phyloP scores from a whole-genome alignment of 306 rosid species.

The Canavalia ensiformis region DNA sequence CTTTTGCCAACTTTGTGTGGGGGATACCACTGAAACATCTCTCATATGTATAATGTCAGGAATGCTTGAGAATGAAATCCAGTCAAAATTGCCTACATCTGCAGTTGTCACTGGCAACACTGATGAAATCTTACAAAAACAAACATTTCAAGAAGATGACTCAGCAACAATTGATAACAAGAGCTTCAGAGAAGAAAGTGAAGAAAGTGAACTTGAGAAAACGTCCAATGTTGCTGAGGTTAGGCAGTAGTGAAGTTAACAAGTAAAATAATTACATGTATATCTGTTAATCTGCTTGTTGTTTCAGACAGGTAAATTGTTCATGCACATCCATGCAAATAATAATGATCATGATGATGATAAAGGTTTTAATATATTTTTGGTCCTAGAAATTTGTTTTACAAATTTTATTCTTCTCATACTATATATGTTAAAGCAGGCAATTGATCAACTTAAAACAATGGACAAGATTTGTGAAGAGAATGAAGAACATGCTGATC shows the following conservation, averaged over 20 bases:
- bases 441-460: neutral
- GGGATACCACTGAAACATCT: too few species aligned
- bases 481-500: neutral
- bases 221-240: neutral
- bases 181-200: neutral
- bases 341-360: too few species aligned
- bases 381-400: neutral
- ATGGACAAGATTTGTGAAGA: neutral
- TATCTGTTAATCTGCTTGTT: neutral
- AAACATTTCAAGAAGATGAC: neutral
- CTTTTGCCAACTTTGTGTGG: too few species aligned
- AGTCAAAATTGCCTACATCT: neutral
- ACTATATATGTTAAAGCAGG: neutral
- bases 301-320: neutral
- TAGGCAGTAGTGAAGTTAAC: neutral
- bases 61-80: neutral
- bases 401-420: neutral
- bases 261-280: neutral
- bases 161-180: neutral
- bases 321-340: too few species aligned
- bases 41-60: neutral
- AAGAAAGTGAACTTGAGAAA: constrained; percentile 1
- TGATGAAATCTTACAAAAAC: neutral
- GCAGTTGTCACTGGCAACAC: neutral
- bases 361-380: too few species aligned